phyloP scores from a whole-genome alignment of 352 stramenopile species.

The Phytophthora podocarpi region DNA sequence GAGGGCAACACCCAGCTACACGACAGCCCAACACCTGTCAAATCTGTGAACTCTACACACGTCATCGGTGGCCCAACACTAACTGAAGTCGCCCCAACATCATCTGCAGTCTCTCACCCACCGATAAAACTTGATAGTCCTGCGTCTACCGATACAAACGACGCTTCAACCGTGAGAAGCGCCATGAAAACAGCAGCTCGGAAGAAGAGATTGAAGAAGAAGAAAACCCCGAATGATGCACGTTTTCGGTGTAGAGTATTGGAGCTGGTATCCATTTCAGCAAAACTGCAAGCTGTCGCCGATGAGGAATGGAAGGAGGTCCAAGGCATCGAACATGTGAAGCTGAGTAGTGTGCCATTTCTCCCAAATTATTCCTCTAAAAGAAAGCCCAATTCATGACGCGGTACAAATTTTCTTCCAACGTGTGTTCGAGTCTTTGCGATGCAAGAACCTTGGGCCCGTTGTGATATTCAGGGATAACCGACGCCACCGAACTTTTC shows the following conservation, averaged over 20 bases:
- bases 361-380: neutral
- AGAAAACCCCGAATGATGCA: constrained; percentile 1
- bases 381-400: neutral
- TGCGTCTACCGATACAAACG: neutral
- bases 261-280: constrained; percentile 21
- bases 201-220: constrained; percentile 23
- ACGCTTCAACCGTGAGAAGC: neutral
- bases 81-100: neutral
- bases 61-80: no score
- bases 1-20: neutral
- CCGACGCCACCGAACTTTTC: no score
- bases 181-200: neutral
- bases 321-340: constrained; percentile 5
- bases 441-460: no score
- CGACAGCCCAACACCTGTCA: no score
- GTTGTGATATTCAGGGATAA: no score
- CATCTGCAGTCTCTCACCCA: neutral
- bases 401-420: neutral
- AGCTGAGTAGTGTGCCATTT: constrained; percentile 9
- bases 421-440: no score
- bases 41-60: no score
- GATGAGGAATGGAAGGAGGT: constrained; percentile 20
- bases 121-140: neutral
- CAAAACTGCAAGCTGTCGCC: constrained; percentile 14
- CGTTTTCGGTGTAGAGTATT: constrained; percentile 20